Conservation (phyloP, 1,139 yeast genomes). For the Sugiyamaella sp. region DNA sequence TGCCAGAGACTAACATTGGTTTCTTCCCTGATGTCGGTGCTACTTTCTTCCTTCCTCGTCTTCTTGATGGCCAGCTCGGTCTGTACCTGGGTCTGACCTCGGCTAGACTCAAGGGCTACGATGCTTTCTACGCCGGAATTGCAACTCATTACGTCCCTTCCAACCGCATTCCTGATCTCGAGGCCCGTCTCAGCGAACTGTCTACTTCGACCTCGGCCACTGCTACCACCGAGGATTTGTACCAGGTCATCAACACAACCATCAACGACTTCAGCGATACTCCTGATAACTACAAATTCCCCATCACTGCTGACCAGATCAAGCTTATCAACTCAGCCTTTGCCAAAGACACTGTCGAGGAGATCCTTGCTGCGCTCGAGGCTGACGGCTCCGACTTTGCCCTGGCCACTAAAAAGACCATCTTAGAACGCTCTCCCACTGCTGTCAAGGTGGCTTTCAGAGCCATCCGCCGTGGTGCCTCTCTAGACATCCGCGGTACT, state of each 20-base stretch:
- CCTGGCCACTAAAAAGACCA: conserved; percentile 54
- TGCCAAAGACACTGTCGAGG: conserved; percentile 59
- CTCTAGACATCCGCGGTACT: conserved; percentile 64
- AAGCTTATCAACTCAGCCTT: conserved; percentile 71
- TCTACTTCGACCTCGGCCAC: conserved; percentile 35
- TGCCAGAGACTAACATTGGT: conserved; percentile 98
- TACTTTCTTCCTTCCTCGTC: conserved; percentile 80
- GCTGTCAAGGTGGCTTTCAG: conserved; percentile 76
- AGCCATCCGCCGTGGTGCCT: conserved; percentile 64
- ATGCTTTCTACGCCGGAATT: conserved; percentile 77
- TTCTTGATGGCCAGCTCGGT: conserved; percentile 81
- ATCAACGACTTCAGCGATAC: conserved; percentile 77
- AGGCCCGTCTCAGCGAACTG: conserved; percentile 61
- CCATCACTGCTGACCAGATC: conserved; percentile 59
- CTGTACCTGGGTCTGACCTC: conserved; percentile 88
- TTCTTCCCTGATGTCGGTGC: conserved; percentile 97
- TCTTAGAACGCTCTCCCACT: conserved; percentile 68
- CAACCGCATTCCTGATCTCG: conserved; percentile 61
- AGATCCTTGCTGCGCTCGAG: conserved; percentile 59
- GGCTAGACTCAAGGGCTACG: conserved; percentile 71
- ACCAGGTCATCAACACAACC: conserved; percentile 64
- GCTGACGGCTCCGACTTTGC: conserved; percentile 71
- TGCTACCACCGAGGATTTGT: conserved; percentile 39
- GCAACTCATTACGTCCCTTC: conserved; percentile 89
- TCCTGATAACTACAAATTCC: conserved; percentile 66